Evolutionary conservation across 164 flowering plant genomes (phyloP).

Genomic region (Platanus orientalis): DNA sequence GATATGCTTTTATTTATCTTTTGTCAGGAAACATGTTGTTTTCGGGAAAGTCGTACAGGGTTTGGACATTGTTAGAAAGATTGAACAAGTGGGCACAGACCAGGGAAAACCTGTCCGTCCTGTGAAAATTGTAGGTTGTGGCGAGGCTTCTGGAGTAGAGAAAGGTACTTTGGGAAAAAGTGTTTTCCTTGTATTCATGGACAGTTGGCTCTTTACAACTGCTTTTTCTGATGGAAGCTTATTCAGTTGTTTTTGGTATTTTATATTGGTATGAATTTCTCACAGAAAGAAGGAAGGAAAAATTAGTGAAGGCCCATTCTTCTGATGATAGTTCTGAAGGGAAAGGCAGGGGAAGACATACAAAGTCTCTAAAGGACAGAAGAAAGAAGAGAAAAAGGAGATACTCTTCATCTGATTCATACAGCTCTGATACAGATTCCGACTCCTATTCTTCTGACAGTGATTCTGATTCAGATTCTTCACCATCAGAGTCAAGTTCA

Average conservation of each 20-base stretch:
- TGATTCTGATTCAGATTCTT: slow-evolving; percentile 33
- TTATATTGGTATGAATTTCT: slow-evolving; percentile 8
- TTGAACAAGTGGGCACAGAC: slow-evolving; percentile 53
- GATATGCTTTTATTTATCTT: too few species aligned
- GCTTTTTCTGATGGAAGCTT: background rate
- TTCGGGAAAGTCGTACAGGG: slow-evolving; percentile 72
- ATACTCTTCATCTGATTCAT: slow-evolving; percentile 70
- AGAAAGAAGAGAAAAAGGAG: slow-evolving; percentile 46
- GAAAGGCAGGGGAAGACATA: slow-evolving; percentile 27
- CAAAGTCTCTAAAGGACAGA: slow-evolving; percentile 30
- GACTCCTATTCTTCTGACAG: slow-evolving; percentile 17
- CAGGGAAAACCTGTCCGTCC: slow-evolving; percentile 41
- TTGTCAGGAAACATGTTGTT: slow-evolving; percentile 55
- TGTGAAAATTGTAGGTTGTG: slow-evolving; percentile 66
- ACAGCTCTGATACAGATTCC: slow-evolving; percentile 26
- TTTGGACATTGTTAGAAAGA: slow-evolving; percentile 49
- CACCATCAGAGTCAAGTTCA: slow-evolving; percentile 41
- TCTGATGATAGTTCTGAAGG: slow-evolving; percentile 47
- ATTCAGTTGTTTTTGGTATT: background rate
- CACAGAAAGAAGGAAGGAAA: slow-evolving; percentile 41
- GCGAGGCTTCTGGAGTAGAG: slow-evolving; percentile 44
- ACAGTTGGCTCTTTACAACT: background rate
- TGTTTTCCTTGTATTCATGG: background rate
- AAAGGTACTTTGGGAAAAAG: slow-evolving; percentile 30
- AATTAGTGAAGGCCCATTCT: slow-evolving; percentile 27